Evolutionary conservation across 176 grass and related monocot species (phyloP).

Genomic region (Eragrostis nindensis): DNA sequence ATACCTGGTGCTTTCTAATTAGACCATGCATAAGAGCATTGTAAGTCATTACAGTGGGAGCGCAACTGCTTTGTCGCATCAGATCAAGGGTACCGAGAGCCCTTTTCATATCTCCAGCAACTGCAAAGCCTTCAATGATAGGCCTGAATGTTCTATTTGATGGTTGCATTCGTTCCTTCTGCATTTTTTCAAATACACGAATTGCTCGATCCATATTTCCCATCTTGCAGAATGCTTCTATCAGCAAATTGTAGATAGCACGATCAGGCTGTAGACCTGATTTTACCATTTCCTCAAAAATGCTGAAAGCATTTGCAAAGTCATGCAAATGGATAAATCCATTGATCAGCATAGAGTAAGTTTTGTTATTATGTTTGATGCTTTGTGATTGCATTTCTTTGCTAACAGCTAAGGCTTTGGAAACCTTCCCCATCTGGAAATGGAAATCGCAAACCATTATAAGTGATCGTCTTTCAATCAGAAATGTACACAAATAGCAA

Average conservation of each 20-base stretch:
- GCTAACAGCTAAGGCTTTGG: conserved; percentile 77
- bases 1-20: conserved; percentile 74
- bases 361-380: conserved; percentile 95
- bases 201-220: conserved; percentile 86
- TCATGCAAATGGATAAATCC: conserved; percentile 95
- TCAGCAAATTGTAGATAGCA: conserved; percentile 87
- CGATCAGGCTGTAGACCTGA: conserved; percentile 80
- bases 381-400: conserved; percentile 78
- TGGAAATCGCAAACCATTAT: conserved; percentile 1
- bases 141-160: conserved; percentile 94
- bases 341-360: conserved; percentile 97
- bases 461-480: neutral
- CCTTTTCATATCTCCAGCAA: conserved; percentile 80
- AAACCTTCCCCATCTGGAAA: conserved; percentile 77
- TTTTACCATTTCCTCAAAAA: conserved; percentile 93
- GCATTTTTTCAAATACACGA: conserved; percentile 88
- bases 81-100: conserved; percentile 82
- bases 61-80: conserved; percentile 74
- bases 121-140: conserved; percentile 91
- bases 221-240: conserved; percentile 99
- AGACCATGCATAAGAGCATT: conserved; percentile 96
- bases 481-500: neutral
- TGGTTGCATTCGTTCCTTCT: conserved; percentile 72
- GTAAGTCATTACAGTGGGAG: conserved; percentile 86
- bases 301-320: conserved; percentile 88